Evolutionary conservation across 768 basidiomycete species (phyloP), one percentile per base, ranked within the genome.

Genomic region (Pulveroboletus sp.): DNA sequence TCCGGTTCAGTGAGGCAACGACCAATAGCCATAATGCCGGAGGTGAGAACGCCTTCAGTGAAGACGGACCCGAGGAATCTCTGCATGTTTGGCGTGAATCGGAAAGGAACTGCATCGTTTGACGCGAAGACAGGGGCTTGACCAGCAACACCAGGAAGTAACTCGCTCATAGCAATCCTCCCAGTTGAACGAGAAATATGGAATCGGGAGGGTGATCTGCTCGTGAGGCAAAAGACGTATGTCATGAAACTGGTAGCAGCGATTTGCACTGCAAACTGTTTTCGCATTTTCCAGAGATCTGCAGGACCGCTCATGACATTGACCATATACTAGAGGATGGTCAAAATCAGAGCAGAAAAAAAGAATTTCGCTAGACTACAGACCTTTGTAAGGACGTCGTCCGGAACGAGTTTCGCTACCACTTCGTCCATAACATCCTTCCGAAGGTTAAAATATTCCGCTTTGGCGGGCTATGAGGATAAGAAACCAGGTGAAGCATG

Each of bases 21-120:
- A 6, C 85, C 94, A 44, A 99, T 93, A 2, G 94, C 88, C 77
- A 97, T 87, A 43, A 95, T 83, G 5, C 89, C 84, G 8, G 89
- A 79, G 0, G 90, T 84, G 35, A 99, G 72, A 32, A 97, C 70
- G 8, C 95, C 97, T 66, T 99, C 97, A 1, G 85, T 89, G 35
- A 90, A 86, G 45, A 91, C 79, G 2, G 89, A 87, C 2, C 91
- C 92, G 32, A 98, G 70, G 73, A 99, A 94, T 53, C 80, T 78
- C 69, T 99, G 97, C 74, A 99, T 81, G 68, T 97, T 97, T 4
- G 94, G 94, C 5, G 97, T 98, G 55, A 95, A 82, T 32, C 97
- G 86, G 87, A 99, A 99, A 1, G 97, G 97, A 5, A 97, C 93
- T 3, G 84, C 76, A 58, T 99, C 97, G 56, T 74, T 83, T 16